These are phyloP conservation scores for Exophiala sp. DNA, from an alignment of 2,329 filamentous ascomycete genomes.

Conservation along the genomic window DNA sequence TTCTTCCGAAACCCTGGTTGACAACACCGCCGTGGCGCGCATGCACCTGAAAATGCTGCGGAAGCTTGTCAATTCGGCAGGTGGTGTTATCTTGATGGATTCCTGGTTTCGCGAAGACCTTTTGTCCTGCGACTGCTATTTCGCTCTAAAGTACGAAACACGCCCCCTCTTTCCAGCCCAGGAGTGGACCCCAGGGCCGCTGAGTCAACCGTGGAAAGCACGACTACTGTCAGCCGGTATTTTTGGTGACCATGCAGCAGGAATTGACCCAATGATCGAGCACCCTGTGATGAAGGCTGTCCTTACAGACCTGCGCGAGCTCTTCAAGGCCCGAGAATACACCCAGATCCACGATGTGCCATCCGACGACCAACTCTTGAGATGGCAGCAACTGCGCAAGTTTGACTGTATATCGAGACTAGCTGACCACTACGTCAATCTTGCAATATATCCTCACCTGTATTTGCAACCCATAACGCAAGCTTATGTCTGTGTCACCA, in stretches of 20 bases:
- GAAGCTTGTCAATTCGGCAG: conserved; percentile 24
- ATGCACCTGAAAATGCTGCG: conserved; percentile 28
- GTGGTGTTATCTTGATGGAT: conserved; percentile 25
- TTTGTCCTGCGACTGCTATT: conserved; percentile 26
- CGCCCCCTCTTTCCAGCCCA: conserved; percentile 24
- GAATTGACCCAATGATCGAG: conserved; percentile 23
- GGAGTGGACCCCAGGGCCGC: conserved; percentile 25
- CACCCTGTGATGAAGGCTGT: conserved; percentile 22
- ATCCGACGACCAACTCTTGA: conserved; percentile 23
- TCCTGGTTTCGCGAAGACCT: conserved; percentile 28
- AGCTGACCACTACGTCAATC: conserved; percentile 24
- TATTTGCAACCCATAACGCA: conserved; percentile 21
- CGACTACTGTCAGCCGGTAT: conserved; percentile 23
- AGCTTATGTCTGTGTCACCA: conserved; percentile 17
- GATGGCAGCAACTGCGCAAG: conserved; percentile 25
- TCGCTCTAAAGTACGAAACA: conserved; percentile 27
- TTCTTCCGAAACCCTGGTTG: conserved; percentile 24
- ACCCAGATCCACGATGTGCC: conserved; percentile 19
- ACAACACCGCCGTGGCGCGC: conserved; percentile 27
- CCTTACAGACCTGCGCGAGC: conserved; percentile 23
- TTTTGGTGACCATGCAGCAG: conserved; percentile 24
- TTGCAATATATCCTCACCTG: conserved; percentile 26
- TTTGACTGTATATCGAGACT: conserved; percentile 27
- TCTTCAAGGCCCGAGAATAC: conserved; percentile 24
- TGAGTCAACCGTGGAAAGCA: conserved; percentile 28